Base-by-base conservation (phyloP, 106 monocot species). In the Dendrobium huoshanense region DNA sequence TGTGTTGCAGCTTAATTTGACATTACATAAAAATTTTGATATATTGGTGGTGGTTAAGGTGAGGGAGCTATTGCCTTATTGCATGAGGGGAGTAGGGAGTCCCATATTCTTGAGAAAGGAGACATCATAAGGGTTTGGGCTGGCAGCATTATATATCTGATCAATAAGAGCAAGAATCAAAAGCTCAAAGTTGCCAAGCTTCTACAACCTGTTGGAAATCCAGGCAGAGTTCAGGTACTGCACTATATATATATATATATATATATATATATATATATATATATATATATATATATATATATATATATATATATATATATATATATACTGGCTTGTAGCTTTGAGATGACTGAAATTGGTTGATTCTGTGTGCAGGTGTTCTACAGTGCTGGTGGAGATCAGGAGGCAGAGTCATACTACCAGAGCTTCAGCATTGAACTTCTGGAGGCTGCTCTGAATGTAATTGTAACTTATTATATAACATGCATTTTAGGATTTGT, bases 391-490 rank as follows among this genome's bases (percentile, higher is more conserved):
- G 86, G 86, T 13, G 84, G 88, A 0, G 33, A 73, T 37, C 37
- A 37, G 6, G 31, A 85, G 8, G 85, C 89, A 1, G 83, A 92
- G 82, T 78, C 88, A 5, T 87, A 83, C 64, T 85, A 68, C 79
- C 73, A 42, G 2, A 78, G 51, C 74, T 90, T 93, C 78, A 93
- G 90, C 81, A 78, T 43, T 68, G 92, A 93, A 33, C 77, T 93
- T 11, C 37, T 88, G 0, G 83, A 87, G 77, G 90, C 92, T 7
- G 86, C 92, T 24, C 82, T 93, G 65, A 90, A 90, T 83, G 92
- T 90, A 79, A 33, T 44, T 54, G 20, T 15, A 1, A 9, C 4
- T 37, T 37, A 37, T 58, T 16, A 7, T 2, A 31, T 1, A 31
- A 31, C 47, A 42, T 13, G 33, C 72, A n/a, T 72, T 16, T 37